Evolutionary conservation across 164 flowering plant genomes (phyloP), one percentile per base, ranked within the genome.

Genomic region (Sedum album): DNA sequence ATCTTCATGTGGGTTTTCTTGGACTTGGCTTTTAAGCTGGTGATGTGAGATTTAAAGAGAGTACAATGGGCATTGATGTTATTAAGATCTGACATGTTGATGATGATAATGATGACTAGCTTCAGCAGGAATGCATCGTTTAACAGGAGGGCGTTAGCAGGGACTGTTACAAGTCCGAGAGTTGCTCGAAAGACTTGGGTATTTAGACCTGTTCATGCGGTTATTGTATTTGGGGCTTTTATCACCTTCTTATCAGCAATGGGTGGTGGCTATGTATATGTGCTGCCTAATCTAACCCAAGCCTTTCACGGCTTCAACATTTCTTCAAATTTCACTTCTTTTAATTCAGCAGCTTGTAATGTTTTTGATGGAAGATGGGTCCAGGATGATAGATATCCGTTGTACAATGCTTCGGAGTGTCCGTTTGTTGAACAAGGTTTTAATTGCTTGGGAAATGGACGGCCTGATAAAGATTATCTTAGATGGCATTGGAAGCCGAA

Each of bases 401-500:
- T 82, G 31, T 85, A 85, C 62, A 77, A 82, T 76, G 81, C 85
- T 21, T 76, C 83, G 4, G 74, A 78, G 14, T 85, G 89, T 60
- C 89, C 89, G n/a, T 82, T 83, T 74, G 76, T 70, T 2, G 89
- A 85, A 51, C 69, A 64, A 33, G 84, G 84, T 55, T 85, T 85
- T 70, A 70, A 83, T 72, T 85, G 89, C 61, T 76, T 82, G 68
- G 81, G 69, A 1, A 83, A 85, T 72, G 84, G 87, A 6, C 68
- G 87, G 67, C 66, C 15, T 4, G 82, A 83, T 67, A 63, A 39
- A n/a, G 82, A 61, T 31, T 83, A 82, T 73, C 74, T 79, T 20
- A 83, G 73, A 51, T 83, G 82, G 84, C 79, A 84, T 65, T 85
- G 89, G 89, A 82, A 85, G 73, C 89, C 87, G 0, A 75, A 71